phyloP scores from a whole-genome alignment of 768 basidiomycete species.

The Boletellus sp. region DNA sequence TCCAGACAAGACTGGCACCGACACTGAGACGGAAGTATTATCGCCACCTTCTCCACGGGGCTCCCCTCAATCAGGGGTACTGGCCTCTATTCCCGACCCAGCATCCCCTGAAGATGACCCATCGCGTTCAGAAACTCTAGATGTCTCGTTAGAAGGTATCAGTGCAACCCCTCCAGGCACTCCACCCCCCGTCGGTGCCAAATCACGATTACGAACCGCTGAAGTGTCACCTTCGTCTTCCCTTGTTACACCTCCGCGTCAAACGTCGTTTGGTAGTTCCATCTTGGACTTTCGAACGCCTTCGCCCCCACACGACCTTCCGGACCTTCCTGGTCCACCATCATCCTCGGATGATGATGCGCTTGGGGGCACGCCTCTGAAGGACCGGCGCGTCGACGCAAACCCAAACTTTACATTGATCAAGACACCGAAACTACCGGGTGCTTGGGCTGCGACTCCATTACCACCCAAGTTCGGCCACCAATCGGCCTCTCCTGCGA shows the following conservation, averaged over 20 bases:
- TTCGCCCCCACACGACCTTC: conserved; percentile 57
- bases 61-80: conserved; percentile 14
- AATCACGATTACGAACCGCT: neutral
- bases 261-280: conserved; percentile 37
- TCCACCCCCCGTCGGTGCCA: conserved; percentile 14
- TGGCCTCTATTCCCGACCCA: conserved; percentile 9
- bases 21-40: conserved; percentile 28
- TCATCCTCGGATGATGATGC: conserved; percentile 51
- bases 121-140: conserved; percentile 5
- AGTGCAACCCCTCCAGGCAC: conserved; percentile 26
- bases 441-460: conserved; percentile 44
- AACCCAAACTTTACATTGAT: conserved; percentile 30
- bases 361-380: conserved; percentile 23
- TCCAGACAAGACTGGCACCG: conserved; percentile 18
- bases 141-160: conserved; percentile 2
- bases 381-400: conserved; percentile 11
- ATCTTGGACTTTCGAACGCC: conserved; percentile 56
- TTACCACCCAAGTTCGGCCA: conserved; percentile 20
- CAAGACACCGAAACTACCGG: conserved; percentile 47
- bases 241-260: conserved; percentile 49
- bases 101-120: conserved; percentile 20
- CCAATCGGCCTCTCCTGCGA: conserved; percentile 16
- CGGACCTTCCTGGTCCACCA: conserved; percentile 65
- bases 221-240: conserved; percentile 17
- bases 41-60: conserved; percentile 18